Base-by-base conservation (phyloP, 495 filamentous ascomycete genomes). In the Lasiosphaeria miniovina region DNA sequence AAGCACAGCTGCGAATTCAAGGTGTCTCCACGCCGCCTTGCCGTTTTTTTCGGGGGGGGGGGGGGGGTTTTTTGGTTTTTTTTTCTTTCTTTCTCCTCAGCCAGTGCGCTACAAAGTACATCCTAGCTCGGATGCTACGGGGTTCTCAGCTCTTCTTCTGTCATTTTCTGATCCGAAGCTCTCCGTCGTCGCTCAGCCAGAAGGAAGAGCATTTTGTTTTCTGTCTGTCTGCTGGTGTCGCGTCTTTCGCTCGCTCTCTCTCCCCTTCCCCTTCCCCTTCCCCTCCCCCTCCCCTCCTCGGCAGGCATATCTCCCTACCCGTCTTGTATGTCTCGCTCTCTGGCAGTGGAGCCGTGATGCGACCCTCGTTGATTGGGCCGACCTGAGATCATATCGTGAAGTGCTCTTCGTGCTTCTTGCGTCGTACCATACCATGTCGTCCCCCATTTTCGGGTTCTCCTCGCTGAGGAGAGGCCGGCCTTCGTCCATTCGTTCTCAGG, bases 381-480 rank as follows among this genome's bases (percentile, higher is more conserved):
- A 24, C 50, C 34, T 12, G 52, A 57, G 40, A 65, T 49, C 36
- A 32, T 55, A 57, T 58, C 41, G 32, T 59, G 50, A 60, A 32
- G 46, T 58, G 61, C 34, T 49, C 24, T 36, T 60, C 34, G 9
- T 40, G 34, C 34, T 10, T 32, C 17, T 48, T 14, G 36, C 17
- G 40, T 53, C 43, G 24, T 38, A 15, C 24, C 14, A 9, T 58
- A 53, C 31, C 48, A 73, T 73, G 70, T 71, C 70, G 40, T 73
- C 73, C 45, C 69, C 78, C 32, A 55, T 65, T 8, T 70, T 69
- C 55, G 68, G 68, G 17, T 72, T 74, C 59, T 67, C 70, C 52
- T 65, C 76, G 8, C 77, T 75, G 76, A 67, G 73, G 59, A 69
- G 67, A 55, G 67, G 71, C 43, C 71, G 68, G 31, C 65, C 75